Base-by-base conservation (phyloP, 371 early-diverging fungal species). In the Mucor saturninus region DNA sequence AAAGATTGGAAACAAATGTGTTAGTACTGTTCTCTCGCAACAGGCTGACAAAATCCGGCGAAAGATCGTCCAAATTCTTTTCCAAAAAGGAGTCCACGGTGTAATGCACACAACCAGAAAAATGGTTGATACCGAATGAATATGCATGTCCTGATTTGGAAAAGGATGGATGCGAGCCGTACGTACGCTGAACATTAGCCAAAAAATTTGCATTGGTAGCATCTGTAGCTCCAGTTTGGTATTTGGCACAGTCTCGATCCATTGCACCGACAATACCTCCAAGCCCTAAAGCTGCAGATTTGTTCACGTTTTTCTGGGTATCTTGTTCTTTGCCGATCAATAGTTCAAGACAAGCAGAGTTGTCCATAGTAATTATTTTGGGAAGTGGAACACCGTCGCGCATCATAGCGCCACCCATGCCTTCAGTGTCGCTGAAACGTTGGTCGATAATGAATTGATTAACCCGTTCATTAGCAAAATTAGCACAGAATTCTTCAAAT, bases 401-500 rank as follows among this genome's bases (percentile, higher is more conserved):
- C 3, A 58, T 29, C 73, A 76, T 76, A 29, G 64, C 31, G 4
- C 39, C 53, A 38, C 65, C 66, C 11, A 76, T 26, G 9, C 69
- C 75, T 9, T 56, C 61, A 56, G 67, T 42, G 65, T 76, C 55
- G 86, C 71, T 28, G 79, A 92, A 90, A n/a, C 89, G 77, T 54
- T 91, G 88, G 62, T 89, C 82, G 61, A 86, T 75, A 64, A 89
- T 76, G 67, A 93, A 93, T 59, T 88, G 84, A 45, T 89, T 87
- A 10, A 94, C 72, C 30, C 90, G 79, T 71, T 94, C 95, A 64
- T 92, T 92, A 40, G 91, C 88, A 75, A 91, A 95, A 79, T 97
- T 96, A 67, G 88, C 83, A 48, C 92, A 83, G 59, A 95, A 86
- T 46, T 93, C 89, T 62, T 93, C 89, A 68, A 93, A 87, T 2